A percentile compares a stretch with the other conserved stretches of the same genome.
Evolutionary conservation across 2,329 filamentous ascomycete species (phyloP).

Genomic region (Monosporascus sp.): DNA sequence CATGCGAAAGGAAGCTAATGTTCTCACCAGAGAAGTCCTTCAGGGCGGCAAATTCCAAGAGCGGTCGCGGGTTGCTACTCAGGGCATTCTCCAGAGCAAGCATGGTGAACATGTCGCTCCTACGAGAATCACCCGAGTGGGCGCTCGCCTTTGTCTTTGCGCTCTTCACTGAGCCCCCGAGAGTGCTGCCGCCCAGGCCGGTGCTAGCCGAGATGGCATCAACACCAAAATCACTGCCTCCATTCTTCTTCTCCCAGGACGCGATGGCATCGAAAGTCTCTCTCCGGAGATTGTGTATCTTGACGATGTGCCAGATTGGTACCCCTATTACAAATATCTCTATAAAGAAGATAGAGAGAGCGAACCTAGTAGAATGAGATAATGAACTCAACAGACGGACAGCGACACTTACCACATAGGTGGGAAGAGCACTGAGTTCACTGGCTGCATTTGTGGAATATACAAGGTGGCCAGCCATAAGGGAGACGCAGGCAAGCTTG

Average conservation of each 20-base stretch:
- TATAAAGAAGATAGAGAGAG: slow-evolving; percentile 55
- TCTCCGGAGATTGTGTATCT: slow-evolving; percentile 38
- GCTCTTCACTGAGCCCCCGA: slow-evolving; percentile 9
- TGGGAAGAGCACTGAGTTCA: slow-evolving; percentile 53
- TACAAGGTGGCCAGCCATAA: slow-evolving; percentile 61
- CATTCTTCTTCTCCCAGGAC: slow-evolving; percentile 40
- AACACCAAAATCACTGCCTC: slow-evolving; percentile 24
- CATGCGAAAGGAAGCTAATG: slow-evolving; percentile 47
- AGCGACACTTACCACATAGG: slow-evolving; percentile 51
- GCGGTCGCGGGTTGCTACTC: slow-evolving; percentile 36
- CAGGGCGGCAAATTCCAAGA: slow-evolving; percentile 47
- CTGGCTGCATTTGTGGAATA: slow-evolving; percentile 41
- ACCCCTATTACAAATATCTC: slow-evolving; percentile 61
- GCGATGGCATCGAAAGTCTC: slow-evolving; percentile 46
- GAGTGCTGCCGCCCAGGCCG: slow-evolving; percentile 2
- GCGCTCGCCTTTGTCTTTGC: slow-evolving; percentile 4
- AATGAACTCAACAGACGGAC: not conserved
- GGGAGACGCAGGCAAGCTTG: slow-evolving; percentile 57
- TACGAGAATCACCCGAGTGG: slow-evolving; percentile 7
- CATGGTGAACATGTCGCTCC: slow-evolving; percentile 11
- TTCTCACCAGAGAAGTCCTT: slow-evolving; percentile 56
- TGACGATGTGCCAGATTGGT: slow-evolving; percentile 53
- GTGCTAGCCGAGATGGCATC: slow-evolving; percentile 27
- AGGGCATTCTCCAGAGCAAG: slow-evolving; percentile 45
- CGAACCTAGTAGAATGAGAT: slow-evolving; percentile 36